Evolutionary conservation across 495 filamentous ascomycete species (phyloP).

Genomic region (Penicillium simplicissimum): DNA sequence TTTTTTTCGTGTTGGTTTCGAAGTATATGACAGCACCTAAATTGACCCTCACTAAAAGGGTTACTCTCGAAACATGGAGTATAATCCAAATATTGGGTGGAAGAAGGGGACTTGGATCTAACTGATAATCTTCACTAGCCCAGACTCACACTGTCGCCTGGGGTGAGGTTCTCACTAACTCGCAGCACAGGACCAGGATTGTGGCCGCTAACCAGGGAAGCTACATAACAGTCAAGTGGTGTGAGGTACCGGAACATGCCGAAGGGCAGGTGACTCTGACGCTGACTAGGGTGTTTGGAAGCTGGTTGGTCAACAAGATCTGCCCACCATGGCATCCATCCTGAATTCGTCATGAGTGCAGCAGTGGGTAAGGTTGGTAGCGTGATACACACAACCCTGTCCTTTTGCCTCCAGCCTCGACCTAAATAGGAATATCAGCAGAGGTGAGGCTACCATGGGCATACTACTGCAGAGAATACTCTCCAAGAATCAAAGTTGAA

Average conservation of each 20-base stretch:
- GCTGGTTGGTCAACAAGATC: background rate
- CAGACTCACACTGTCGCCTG: background rate
- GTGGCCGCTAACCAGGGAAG: slow-evolving; percentile 5
- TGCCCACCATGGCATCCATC: background rate
- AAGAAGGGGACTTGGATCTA: background rate
- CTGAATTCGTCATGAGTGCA: background rate
- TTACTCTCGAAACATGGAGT: too few relatives aligned
- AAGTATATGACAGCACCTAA: background rate
- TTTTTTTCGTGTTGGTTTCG: background rate
- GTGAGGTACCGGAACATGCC: slow-evolving; percentile 30
- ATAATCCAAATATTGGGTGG: background rate
- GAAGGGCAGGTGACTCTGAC: slow-evolving; percentile 13
- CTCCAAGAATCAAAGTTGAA: background rate
- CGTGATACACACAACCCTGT: background rate
- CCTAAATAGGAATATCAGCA: background rate
- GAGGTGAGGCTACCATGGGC: background rate
- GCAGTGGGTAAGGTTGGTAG: background rate
- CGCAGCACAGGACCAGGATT: slow-evolving; percentile 11
- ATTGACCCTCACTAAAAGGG: background rate
- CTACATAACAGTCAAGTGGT: slow-evolving; percentile 12
- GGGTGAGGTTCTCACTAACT: slow-evolving; percentile 20
- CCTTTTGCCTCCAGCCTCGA: background rate
- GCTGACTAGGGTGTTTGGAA: background rate
- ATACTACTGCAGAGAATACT: background rate
- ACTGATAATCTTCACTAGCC: background rate